A percentile compares a stretch with the other conserved stretches of the same genome.
Conservation (phyloP, 352 stramenopile species). For the Phytophthora kernoviae region DNA sequence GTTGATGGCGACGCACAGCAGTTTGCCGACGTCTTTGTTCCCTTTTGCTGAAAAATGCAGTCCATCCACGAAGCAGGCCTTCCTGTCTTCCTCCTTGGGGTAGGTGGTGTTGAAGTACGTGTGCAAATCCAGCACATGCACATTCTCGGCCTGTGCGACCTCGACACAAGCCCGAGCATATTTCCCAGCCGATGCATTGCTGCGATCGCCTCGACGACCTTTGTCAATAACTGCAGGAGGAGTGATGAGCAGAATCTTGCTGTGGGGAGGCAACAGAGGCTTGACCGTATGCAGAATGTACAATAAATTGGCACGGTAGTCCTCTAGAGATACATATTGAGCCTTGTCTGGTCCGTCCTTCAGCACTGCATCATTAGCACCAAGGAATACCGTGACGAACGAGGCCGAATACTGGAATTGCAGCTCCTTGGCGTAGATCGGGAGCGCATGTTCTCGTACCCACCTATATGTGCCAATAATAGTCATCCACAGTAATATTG, state of each 20-base stretch:
- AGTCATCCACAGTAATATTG: background rate
- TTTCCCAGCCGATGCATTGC: conserved; percentile 41
- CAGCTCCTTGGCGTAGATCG: conserved; percentile 42
- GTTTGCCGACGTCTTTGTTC: conserved; percentile 42
- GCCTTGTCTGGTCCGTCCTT: conserved; percentile 29
- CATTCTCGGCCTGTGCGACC: conserved; percentile 34
- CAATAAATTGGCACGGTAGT: conserved; percentile 52
- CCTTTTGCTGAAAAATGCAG: conserved; percentile 60
- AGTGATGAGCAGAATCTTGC: conserved; percentile 40
- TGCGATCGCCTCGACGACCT: conserved; percentile 40
- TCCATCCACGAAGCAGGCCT: conserved; percentile 46
- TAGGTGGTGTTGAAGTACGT: conserved; percentile 52
- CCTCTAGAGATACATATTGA: conserved; percentile 54
- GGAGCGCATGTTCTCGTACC: conserved; percentile 39
- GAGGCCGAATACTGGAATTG: conserved; percentile 30
- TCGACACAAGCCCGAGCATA: conserved; percentile 58
- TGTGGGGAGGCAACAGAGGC: conserved; percentile 24
- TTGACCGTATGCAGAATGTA: conserved; percentile 32
- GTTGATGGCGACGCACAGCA: conserved; percentile 34
- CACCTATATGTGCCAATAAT: conserved; percentile 23
- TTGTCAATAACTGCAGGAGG: conserved; percentile 48
- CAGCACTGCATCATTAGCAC: conserved; percentile 67
- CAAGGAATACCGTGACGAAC: conserved; percentile 60
- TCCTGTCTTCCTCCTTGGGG: conserved; percentile 31
- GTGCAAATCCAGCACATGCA: conserved; percentile 59